Evolutionary conservation across 345 rosid species (phyloP), one percentile per base, ranked within the genome.

Genomic region (Eucalyptus pumila): DNA sequence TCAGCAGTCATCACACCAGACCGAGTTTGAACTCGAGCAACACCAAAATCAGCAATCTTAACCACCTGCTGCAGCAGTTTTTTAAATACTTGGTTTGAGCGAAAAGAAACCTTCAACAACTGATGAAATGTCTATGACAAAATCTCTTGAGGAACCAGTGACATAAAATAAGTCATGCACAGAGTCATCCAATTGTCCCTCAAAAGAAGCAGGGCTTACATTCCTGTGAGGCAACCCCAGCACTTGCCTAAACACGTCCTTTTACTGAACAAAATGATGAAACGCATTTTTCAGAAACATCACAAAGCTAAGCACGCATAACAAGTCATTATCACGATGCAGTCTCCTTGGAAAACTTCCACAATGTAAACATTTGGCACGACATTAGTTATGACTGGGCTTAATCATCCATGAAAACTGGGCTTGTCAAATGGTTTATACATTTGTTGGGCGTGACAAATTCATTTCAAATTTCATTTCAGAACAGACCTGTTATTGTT

Each of bases 1-100:
- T 95, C 97, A 32, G 96, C 96, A 45, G 97, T 95, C 97, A 95
- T 95, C 88, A 94, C 93, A 42, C 96, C 97, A 62, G 96, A 88
- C 88, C 88, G 93, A 89, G 90, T 90, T 90, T 94, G 93, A 89
- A 95, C 94, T 92, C 95, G 93, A 88, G 97, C 96, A 91, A 95
- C 94, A 86, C 96, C 97, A 92, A 95, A 95, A 92, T 95, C 97
- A 32, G 96, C 94, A 89, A 95, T 93, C 91, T 95, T 95, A 50
- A 94, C 96, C 42, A 92, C 95, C 97, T 94, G 91, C 65, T 54
- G 32, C 47, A 86, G 47, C 7, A 26, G 49, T 52, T 44, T 54
- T 60, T 86, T 76, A 42, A 13, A 40, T 23, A 72, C 14, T 37
- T 14, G 42, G 47, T 37, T 76, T 76, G 83, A 76, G 47, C 1